phyloP scores from a whole-genome alignment of 176 grass and related monocot genomes.

The Hordeum marinum region DNA sequence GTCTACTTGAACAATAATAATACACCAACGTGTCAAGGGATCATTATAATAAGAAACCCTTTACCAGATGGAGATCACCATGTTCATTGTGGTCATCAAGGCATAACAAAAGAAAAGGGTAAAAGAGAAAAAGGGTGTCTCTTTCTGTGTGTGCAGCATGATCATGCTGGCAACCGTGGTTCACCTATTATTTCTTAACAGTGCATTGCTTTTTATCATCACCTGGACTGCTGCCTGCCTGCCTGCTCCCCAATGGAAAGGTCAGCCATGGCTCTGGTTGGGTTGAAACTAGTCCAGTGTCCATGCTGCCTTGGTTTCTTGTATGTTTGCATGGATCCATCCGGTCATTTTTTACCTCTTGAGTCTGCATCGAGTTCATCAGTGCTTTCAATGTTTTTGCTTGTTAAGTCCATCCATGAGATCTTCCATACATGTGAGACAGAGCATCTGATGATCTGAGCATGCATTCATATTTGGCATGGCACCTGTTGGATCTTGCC shows the following conservation, averaged over 20 bases:
- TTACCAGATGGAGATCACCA: slow-evolving; percentile 5
- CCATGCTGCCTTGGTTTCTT: neutral
- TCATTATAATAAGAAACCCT: neutral
- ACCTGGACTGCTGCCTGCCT: neutral
- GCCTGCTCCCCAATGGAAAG: neutral
- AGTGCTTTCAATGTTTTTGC: neutral
- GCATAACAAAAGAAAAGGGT: neutral
- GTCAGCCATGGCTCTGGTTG: neutral
- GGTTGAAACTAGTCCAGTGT: neutral
- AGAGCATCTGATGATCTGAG: neutral
- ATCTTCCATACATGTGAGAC: slow-evolving; percentile 7
- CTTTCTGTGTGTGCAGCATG: slow-evolving; percentile 24
- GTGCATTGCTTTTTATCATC: neutral
- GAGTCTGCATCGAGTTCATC: neutral
- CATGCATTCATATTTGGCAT: neutral
- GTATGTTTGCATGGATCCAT: slow-evolving; percentile 7
- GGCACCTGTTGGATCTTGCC: slow-evolving; percentile 10
- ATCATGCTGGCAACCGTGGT: slow-evolving; percentile 32
- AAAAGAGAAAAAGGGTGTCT: neutral
- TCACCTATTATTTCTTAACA: slow-evolving; percentile 6
- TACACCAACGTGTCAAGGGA: neutral
- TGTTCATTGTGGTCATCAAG: slow-evolving; percentile 7
- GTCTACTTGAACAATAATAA: neutral
- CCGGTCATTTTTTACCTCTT: neutral
- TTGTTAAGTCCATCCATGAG: neutral